phyloP scores from a whole-genome alignment of 2,329 filamentous ascomycete genomes.

The Neurospora sp. region DNA sequence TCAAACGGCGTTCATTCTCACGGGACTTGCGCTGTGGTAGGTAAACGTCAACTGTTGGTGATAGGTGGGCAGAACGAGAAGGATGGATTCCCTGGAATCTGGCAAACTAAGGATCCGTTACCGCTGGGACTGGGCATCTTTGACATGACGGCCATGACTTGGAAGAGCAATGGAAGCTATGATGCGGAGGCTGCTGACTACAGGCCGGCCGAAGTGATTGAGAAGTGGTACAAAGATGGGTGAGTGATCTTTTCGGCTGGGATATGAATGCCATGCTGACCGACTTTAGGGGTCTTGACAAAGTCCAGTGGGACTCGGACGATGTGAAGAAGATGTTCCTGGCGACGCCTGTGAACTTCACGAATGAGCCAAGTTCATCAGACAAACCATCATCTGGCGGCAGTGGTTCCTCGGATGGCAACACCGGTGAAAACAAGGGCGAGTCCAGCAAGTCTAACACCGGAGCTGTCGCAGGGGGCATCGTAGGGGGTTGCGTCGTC shows the following conservation, averaged over 20 bases:
- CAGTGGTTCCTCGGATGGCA: background rate
- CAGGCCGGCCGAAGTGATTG: background rate
- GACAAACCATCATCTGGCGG: background rate
- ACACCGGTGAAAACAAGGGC: background rate
- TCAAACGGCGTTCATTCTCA: conserved; percentile 1
- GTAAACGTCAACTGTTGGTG: conserved; percentile 12
- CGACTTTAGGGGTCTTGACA: background rate
- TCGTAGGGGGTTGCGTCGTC: conserved; percentile 10
- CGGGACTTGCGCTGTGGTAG: conserved; percentile 9
- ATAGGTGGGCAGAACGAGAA: conserved; percentile 7
- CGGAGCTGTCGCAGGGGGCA: conserved; percentile 9
- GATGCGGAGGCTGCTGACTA: background rate
- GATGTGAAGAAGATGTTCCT: conserved; percentile 8
- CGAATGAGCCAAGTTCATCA: background rate
- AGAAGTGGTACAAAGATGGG: conserved; percentile 11
- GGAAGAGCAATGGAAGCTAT: conserved; percentile 8
- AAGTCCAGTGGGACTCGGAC: conserved; percentile 10
- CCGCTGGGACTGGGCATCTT: conserved; percentile 12
- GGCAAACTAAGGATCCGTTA: conserved; percentile 1
- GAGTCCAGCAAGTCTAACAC: background rate
- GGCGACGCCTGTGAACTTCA: background rate
- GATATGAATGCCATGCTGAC: background rate
- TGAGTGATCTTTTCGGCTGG: background rate
- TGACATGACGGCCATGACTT: conserved; percentile 11
- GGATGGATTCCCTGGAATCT: background rate